Base-by-base conservation (phyloP, 768 basidiomycete species). In the Daedaleopsis nitida region DNA sequence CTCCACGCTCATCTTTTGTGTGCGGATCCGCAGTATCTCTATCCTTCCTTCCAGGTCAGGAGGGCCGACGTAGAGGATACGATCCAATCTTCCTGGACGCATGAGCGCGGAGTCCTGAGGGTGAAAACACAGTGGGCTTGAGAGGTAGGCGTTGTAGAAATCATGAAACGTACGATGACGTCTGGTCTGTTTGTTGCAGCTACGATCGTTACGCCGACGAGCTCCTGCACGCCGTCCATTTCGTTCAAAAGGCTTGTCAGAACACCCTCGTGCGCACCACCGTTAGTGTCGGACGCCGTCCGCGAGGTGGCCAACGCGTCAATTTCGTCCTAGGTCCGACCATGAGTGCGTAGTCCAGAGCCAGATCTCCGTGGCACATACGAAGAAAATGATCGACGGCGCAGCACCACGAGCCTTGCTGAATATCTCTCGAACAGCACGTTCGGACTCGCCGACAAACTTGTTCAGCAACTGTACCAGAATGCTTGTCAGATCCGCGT, bases 111-210 rank as follows among this genome's bases (percentile, higher is more conserved):
- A 83, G 70, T 99, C 96, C 97, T 99, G 68, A 39, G 42, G 6
- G 1, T 5, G 7, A 0, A 4, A 14, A 4, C 12, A 1, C 13
- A 23, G 13, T 10, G 8, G 17, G 14, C 32, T 19, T 6, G 23
- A 34, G 8, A 8, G 3, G 27, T 32, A 32, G 7, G 27, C 27
- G n/a, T n/a, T n/a, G n/a, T n/a, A 32, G 7, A 3, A 32, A 32
- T 32, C 27, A 32, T 7, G 44, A 51, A 23, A 80, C 92, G 72
- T 62, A 91, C 90, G 45, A 97, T 87, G n/a, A 86, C 86, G 62
- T 97, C 95, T 9, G 97, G 97, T 58, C 96, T 77, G 72, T 99
- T 98, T 13, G 97, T 99, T 0, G 97, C 97, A 1, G 94, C 97
- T 11, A 99, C 85, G 37, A 98, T 85, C 0, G 93, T 96, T n/a